Evolutionary conservation across 768 basidiomycete species (phyloP).

Genomic region (Hygrophoropsis aurantiaca): DNA sequence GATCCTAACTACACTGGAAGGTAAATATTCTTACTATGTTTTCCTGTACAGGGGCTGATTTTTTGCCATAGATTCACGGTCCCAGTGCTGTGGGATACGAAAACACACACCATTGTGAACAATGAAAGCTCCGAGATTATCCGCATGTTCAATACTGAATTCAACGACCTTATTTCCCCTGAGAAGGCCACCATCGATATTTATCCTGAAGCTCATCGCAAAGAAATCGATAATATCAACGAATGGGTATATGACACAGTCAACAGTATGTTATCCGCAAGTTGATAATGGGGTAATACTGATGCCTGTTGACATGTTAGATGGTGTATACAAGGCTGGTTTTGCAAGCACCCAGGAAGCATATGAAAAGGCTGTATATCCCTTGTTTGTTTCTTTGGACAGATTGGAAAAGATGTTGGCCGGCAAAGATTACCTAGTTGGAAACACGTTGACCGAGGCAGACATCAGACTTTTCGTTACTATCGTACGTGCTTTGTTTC

Average conservation of each 20-base stretch:
- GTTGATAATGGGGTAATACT: background rate
- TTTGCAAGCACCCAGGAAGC: slow-evolving; percentile 82
- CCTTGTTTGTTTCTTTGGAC: slow-evolving; percentile 80
- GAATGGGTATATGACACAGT: slow-evolving; percentile 85
- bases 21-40: slow-evolving; percentile 30
- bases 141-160: slow-evolving; percentile 85
- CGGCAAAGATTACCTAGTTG: slow-evolving; percentile 82
- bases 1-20: slow-evolving; percentile 72
- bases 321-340: slow-evolving; percentile 87
- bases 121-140: slow-evolving; percentile 97
- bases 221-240: slow-evolving; percentile 83
- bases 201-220: slow-evolving; percentile 71
- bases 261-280: slow-evolving; percentile 58
- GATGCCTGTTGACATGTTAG: slow-evolving; percentile 31
- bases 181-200: slow-evolving; percentile 69
- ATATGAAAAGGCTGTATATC: slow-evolving; percentile 73
- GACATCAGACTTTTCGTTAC: slow-evolving; percentile 92
- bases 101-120: slow-evolving; percentile 84
- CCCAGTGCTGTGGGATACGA: slow-evolving; percentile 92
- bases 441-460: slow-evolving; percentile 80
- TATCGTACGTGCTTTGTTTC: slow-evolving; percentile 55
- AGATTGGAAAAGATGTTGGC: slow-evolving; percentile 74
- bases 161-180: slow-evolving; percentile 68
- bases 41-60: background rate
- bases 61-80: slow-evolving; percentile 66